Evolutionary conservation across 1,284 basidiomycete genomes (phyloP).

Genomic region (Microbotryomycetes sp.): DNA sequence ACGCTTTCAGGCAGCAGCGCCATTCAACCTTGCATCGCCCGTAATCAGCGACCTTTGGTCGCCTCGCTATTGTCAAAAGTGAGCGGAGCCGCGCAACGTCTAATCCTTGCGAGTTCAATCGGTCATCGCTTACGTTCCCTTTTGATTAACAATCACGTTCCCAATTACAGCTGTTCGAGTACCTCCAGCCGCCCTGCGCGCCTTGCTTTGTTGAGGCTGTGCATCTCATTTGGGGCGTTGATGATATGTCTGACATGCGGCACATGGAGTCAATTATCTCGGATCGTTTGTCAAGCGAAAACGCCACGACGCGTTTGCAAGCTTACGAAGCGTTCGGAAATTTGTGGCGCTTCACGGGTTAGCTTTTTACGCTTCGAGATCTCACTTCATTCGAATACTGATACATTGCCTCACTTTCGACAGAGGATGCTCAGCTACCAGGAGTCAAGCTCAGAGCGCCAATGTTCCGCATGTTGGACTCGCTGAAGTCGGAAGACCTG

Average conservation of each 20-base stretch:
- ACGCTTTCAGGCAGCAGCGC: constrained; percentile 52
- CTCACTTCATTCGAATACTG: not conserved
- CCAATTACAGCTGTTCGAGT: constrained; percentile 57
- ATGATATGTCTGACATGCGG: constrained; percentile 53
- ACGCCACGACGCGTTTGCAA: constrained; percentile 41
- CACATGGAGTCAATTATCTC: constrained; percentile 72
- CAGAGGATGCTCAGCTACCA: constrained; percentile 73
- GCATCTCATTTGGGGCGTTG: constrained; percentile 77
- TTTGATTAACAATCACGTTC: not conserved
- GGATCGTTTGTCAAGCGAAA: constrained; percentile 56
- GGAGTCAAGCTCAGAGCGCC: constrained; percentile 76
- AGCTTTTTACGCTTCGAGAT: constrained; percentile 30
- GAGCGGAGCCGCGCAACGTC: not conserved
- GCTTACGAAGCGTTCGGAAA: constrained; percentile 84
- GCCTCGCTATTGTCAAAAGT: constrained; percentile 14
- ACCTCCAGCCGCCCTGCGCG: constrained; percentile 60
- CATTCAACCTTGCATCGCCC: constrained; percentile 51
- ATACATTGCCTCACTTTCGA: not conserved
- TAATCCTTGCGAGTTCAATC: not conserved
- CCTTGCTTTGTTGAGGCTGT: constrained; percentile 76
- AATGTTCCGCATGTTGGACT: constrained; percentile 79
- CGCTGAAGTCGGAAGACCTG: constrained; percentile 67
- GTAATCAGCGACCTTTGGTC: not conserved
- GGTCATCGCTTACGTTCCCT: not conserved
- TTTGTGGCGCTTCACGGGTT: constrained; percentile 82